phyloP scores from a whole-genome alignment of 805 yeast genomes.

The Starmera caribaea region DNA sequence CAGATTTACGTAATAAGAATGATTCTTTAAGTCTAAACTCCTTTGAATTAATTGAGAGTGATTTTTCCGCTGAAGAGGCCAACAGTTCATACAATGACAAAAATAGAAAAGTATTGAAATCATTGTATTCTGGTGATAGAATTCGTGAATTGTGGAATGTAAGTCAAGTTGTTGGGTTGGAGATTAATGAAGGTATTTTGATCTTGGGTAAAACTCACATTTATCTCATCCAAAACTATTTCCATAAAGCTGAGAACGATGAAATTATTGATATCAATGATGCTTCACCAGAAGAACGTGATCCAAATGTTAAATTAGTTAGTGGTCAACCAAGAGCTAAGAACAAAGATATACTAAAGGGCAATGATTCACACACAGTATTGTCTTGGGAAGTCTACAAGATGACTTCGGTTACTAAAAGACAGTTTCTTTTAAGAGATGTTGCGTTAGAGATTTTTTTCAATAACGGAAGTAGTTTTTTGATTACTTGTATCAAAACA shows the following conservation, averaged over 20 bases:
- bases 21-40: constrained; percentile 20
- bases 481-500: constrained; percentile 53
- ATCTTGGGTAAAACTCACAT: constrained; percentile 57
- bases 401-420: constrained; percentile 55
- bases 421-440: constrained; percentile 71
- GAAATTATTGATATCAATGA: constrained; percentile 59
- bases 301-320: constrained; percentile 58
- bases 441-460: constrained; percentile 75
- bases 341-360: constrained; percentile 15
- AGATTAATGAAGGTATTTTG: constrained; percentile 64
- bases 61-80: constrained; percentile 21
- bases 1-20: neutral
- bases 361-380: constrained; percentile 31
- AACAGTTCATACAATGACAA: constrained; percentile 43
- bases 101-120: constrained; percentile 64
- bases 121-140: constrained; percentile 59
- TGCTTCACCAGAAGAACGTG: constrained; percentile 53
- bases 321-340: constrained; percentile 32
- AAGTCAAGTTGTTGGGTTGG: constrained; percentile 67
- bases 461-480: constrained; percentile 58
- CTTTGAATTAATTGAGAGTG: constrained; percentile 37
- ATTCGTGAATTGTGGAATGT: constrained; percentile 70
- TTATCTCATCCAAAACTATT: constrained; percentile 64
- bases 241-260: constrained; percentile 37
- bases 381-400: constrained; percentile 52